A percentile compares a stretch with the other conserved stretches of the same genome.
Conservation (phyloP, 2,329 filamentous ascomycete genomes). For the Nannizziopsis barbatae region DNA sequence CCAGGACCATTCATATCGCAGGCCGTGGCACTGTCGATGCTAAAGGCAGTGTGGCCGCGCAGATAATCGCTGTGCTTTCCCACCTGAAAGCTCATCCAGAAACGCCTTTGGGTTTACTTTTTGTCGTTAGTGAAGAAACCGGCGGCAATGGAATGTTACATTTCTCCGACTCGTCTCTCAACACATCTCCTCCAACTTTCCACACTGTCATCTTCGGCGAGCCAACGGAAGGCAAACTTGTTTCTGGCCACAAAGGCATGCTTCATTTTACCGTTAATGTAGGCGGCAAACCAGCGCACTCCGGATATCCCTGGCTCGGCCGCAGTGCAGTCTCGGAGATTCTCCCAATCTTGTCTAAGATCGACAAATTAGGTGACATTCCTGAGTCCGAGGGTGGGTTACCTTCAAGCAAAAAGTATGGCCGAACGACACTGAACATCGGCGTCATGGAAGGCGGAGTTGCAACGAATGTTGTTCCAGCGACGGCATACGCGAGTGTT, state of each 20-base stretch:
- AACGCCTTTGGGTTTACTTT: constrained; percentile 42
- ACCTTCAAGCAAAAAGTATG: constrained; percentile 65
- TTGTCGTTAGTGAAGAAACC: constrained; percentile 71
- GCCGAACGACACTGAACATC: constrained; percentile 81
- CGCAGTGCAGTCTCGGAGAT: constrained; percentile 74
- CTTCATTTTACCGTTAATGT: constrained; percentile 56
- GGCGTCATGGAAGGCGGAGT: constrained; percentile 69
- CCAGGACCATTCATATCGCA: constrained; percentile 29
- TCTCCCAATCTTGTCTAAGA: constrained; percentile 55
- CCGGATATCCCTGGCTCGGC: constrained; percentile 83
- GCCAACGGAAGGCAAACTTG: constrained; percentile 78
- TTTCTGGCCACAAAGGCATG: constrained; percentile 83
- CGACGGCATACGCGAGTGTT: constrained; percentile 56
- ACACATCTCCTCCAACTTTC: constrained; percentile 40
- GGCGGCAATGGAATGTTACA: constrained; percentile 67
- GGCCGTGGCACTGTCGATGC: constrained; percentile 39
- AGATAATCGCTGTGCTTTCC: constrained; percentile 35
- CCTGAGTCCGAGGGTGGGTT: constrained; percentile 45
- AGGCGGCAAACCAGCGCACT: constrained; percentile 70
- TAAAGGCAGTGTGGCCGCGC: constrained; percentile 37
- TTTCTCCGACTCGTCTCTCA: constrained; percentile 38
- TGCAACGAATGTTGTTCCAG: constrained; percentile 78
- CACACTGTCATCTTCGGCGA: constrained; percentile 81
- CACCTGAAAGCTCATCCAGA: constrained; percentile 33
- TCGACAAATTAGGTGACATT: constrained; percentile 49